A percentile compares a stretch with the other conserved stretches of the same genome.
These are phyloP conservation scores for Hymenoscyphus fraxineus DNA, from an alignment of 2,329 filamentous ascomycete species.

Conservation along the genomic window DNA sequence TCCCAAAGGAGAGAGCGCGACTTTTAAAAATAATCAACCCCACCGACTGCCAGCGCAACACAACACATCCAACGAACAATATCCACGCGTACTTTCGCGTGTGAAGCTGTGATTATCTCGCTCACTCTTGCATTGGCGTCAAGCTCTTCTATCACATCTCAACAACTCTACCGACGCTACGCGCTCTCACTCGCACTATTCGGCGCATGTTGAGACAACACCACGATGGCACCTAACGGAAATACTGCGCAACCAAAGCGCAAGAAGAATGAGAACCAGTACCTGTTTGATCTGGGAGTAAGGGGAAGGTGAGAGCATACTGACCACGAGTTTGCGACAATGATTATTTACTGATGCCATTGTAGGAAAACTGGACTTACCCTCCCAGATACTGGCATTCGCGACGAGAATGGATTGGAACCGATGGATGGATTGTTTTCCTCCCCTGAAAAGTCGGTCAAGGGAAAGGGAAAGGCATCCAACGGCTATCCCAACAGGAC, in stretches of 20 bases:
- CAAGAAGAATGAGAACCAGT: slow-evolving; percentile 40
- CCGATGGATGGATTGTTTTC: slow-evolving; percentile 85
- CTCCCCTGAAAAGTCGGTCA: slow-evolving; percentile 62
- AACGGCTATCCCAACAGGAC: slow-evolving; percentile 38
- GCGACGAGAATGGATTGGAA: slow-evolving; percentile 91
- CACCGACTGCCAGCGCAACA: background rate
- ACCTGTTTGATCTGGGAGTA: slow-evolving; percentile 48
- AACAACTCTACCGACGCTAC: background rate
- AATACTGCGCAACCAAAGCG: slow-evolving; percentile 24
- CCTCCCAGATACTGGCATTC: slow-evolving; percentile 70
- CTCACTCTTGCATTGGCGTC: background rate
- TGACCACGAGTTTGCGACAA: background rate
- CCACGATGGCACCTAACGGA: slow-evolving; percentile 18
- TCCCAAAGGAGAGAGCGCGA: background rate
- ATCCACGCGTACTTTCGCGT: background rate
- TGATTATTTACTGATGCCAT: slow-evolving; percentile 19
- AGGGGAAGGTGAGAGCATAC: slow-evolving; percentile 43
- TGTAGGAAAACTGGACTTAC: slow-evolving; percentile 84
- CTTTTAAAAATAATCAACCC: background rate
- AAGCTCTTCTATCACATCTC: background rate
- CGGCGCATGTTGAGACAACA: background rate
- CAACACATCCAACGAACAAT: background rate
- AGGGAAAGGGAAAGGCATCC: slow-evolving; percentile 12
- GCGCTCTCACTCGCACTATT: background rate
- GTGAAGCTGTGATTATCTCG: background rate